Percentiles rank a stretch among this genome's conserved stretches.
Evolutionary conservation across 1,139 yeast species (phyloP).

Genomic region (Candida mesenterica): DNA sequence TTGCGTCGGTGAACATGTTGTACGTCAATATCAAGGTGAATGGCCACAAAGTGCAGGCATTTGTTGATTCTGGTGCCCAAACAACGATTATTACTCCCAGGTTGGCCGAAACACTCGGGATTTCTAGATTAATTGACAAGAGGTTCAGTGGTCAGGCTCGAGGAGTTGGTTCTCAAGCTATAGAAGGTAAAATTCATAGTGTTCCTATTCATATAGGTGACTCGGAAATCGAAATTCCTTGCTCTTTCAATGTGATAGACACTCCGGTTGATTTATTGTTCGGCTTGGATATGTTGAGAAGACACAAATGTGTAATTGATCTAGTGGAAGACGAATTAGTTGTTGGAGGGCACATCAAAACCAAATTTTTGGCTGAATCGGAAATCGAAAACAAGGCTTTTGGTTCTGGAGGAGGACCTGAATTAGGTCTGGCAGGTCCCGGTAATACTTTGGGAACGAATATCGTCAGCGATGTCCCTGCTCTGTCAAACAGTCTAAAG

Average conservation of each 20-base stretch:
- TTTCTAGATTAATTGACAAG: conserved; percentile 73
- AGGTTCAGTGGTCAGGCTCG: conserved; percentile 79
- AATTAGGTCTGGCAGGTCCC: no score
- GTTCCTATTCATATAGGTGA: conserved; percentile 81
- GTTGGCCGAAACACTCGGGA: conserved; percentile 71
- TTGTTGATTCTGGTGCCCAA: conserved; percentile 97
- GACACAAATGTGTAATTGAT: conserved; percentile 84
- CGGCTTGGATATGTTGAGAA: conserved; percentile 79
- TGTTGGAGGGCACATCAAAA: conserved; percentile 67
- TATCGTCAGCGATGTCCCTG: conserved; percentile 3
- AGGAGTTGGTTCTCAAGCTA: conserved; percentile 85
- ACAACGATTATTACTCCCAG: conserved; percentile 76
- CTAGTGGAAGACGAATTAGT: conserved; percentile 63
- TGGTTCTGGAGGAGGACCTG: conserved; percentile 8
- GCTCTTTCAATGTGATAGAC: conserved; percentile 81
- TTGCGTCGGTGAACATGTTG: conserved; percentile 79
- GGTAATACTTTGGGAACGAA: conserved; percentile 1
- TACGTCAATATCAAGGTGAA: conserved; percentile 76
- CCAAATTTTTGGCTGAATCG: conserved; percentile 69
- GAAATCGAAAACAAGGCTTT: conserved; percentile 54
- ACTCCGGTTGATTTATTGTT: conserved; percentile 66
- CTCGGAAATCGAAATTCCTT: conserved; percentile 53
- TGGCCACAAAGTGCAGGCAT: conserved; percentile 80
- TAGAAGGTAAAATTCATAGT: conserved; percentile 82
- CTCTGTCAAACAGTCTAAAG: conserved; percentile 1